A percentile compares a stretch with the other conserved stretches of the same genome.
Evolutionary conservation across 306 rosid species (phyloP).

Genomic region (Cyclanthera cordifolia): DNA sequence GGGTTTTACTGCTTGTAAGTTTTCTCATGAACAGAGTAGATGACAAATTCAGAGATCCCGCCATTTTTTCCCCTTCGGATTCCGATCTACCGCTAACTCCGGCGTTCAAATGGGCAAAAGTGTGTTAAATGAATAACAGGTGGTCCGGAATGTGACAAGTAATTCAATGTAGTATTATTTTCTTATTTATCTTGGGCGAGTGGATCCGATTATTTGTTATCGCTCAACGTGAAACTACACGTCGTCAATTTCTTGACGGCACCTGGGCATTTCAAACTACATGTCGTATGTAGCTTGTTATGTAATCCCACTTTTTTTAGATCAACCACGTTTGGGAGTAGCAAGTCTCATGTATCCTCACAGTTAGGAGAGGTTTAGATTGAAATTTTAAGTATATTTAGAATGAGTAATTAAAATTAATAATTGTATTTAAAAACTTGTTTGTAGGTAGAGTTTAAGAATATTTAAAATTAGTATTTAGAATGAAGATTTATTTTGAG

Average conservation of each 20-base stretch:
- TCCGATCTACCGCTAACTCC: not conserved
- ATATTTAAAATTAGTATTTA: no score
- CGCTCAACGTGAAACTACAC: not conserved
- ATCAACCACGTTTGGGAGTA: no score
- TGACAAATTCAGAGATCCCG: slow-evolving; percentile 34
- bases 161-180: not conserved
- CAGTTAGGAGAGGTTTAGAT: no score
- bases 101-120: not conserved
- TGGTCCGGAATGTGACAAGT: slow-evolving; percentile 7
- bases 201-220: not conserved
- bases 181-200: not conserved
- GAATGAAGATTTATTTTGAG: no score
- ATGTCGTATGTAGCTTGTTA: not conserved
- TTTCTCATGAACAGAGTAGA: slow-evolving; percentile 26
- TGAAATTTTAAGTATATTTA: no score
- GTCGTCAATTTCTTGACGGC: not conserved
- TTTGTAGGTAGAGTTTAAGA: no score
- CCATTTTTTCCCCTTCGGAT: slow-evolving; percentile 26
- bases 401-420: no score
- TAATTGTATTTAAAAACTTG: no score
- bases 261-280: not conserved
- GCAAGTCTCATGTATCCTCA: no score
- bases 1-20: slow-evolving; percentile 20
- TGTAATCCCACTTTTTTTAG: no score
- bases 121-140: not conserved